Base-by-base conservation (phyloP, 2,329 filamentous ascomycete genomes). In the Trichophyton simii region DNA sequence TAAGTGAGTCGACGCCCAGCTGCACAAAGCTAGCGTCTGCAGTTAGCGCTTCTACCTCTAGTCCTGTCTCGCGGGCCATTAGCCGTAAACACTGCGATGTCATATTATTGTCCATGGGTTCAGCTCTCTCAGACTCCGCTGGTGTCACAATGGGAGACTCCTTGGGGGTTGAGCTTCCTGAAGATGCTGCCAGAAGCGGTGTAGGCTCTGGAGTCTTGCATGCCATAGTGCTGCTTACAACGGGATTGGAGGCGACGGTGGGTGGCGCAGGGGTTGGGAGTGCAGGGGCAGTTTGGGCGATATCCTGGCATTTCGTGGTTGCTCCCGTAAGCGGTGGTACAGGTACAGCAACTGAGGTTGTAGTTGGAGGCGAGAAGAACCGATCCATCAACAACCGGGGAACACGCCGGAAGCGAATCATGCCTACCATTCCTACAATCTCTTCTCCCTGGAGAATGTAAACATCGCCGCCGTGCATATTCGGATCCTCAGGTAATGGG, bases 391-490 rank as follows among this genome's bases (percentile, higher is more conserved):
- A 28, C 20, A 62, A n/a, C 11, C 46, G 46, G 8, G 46, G 54
- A 11, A 36, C 31, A 5, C 54, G 38, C 18, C 38, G 38, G 54
- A 57, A 22, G n/a, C 31, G 38, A 38, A 57, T 36, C 34, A 60
- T 72, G 70, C 61, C 64, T 64, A 54, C 15, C 28, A 72, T 50
- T 3, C 72, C 63, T 59, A 67, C 71, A 15, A 69, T 68, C 60
- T 71, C 67, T 1, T 68, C 71, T 13, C 63, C 61, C 34, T 71
- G 60, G 2, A 71, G 63, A 63, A 48, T 67, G 63, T 31, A 62
- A 31, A 48, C 75, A 73, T n/a, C 67, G 68, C 44, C 62, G 60
- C 38, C 69, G 68, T 15, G 58, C 59, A 57, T 65, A 63, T 18
- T 64, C 63, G 11, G 60, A 9, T 38, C 38, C 38, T 34, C 31